A percentile compares a stretch with the other conserved stretches of the same genome.
Evolutionary conservation across 345 rosid species (phyloP).

Genomic region (Citrus medica): DNA sequence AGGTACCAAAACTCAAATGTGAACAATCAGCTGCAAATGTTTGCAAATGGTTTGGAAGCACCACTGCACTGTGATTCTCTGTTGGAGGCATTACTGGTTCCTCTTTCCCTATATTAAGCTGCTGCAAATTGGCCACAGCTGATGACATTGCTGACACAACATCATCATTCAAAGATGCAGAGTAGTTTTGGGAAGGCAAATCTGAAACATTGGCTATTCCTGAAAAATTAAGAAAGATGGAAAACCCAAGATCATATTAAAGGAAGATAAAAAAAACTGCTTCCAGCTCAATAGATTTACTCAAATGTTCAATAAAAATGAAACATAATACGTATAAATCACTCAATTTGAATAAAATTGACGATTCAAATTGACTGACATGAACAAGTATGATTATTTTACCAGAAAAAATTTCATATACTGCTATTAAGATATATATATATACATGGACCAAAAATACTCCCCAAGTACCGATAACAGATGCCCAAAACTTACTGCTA

Average conservation of each 20-base stretch:
- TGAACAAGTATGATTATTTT: neutral
- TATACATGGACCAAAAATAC: neutral
- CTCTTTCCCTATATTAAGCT: constrained; percentile 28
- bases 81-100: constrained; percentile 6
- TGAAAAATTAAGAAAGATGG: constrained; percentile 1
- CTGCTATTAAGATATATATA: neutral
- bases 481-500: neutral
- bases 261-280: neutral
- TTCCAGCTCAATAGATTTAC: neutral
- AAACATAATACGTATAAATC: neutral
- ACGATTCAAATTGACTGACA: neutral
- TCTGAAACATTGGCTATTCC: constrained; percentile 13
- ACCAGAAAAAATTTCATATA: neutral
- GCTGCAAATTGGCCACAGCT: constrained; percentile 28
- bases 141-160: constrained; percentile 17
- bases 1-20: constrained; percentile 57
- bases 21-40: constrained; percentile 43
- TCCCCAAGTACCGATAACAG: neutral
- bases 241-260: neutral
- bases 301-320: neutral
- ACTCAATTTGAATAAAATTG: neutral
- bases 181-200: constrained; percentile 7
- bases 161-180: constrained; percentile 18
- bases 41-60: constrained; percentile 46
- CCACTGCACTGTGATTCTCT: constrained; percentile 26